A percentile compares a stretch with the other conserved stretches of the same genome.
These are phyloP conservation scores for Suillus ampliporus DNA, from an alignment of 768 basidiomycete genomes.

Conservation along the genomic window DNA sequence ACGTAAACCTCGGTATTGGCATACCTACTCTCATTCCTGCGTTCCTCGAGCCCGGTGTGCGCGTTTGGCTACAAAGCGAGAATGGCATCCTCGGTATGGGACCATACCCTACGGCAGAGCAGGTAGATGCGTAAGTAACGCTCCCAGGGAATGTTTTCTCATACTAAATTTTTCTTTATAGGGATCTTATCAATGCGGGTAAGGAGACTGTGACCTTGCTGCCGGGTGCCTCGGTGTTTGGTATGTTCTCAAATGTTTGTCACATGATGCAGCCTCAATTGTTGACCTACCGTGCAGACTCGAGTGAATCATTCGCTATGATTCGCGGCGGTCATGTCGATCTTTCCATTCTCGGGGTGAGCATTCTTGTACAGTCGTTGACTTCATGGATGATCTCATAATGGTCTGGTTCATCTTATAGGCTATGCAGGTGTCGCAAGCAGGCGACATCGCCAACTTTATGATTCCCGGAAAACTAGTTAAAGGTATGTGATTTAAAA, in stretches of 20 bases:
- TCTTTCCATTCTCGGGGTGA: slow-evolving; percentile 89
- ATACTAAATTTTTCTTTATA: slow-evolving; percentile 33
- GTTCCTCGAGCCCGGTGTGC: slow-evolving; percentile 70
- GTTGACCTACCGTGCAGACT: slow-evolving; percentile 55
- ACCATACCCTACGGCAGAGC: slow-evolving; percentile 82
- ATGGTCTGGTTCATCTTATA: slow-evolving; percentile 33
- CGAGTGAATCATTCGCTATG: slow-evolving; percentile 95
- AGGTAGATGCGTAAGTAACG: slow-evolving; percentile 75
- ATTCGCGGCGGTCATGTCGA: slow-evolving; percentile 96
- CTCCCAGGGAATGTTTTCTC: slow-evolving; percentile 3
- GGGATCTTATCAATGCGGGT: slow-evolving; percentile 93
- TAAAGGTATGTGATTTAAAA: slow-evolving; percentile 55
- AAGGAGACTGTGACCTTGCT: slow-evolving; percentile 94
- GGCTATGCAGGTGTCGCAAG: slow-evolving; percentile 95
- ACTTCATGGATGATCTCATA: slow-evolving; percentile 2
- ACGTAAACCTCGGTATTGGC: slow-evolving; percentile 89
- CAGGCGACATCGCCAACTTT: slow-evolving; percentile 95
- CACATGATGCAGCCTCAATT: slow-evolving; percentile 3
- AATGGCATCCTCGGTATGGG: slow-evolving; percentile 91
- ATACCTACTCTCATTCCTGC: slow-evolving; percentile 92
- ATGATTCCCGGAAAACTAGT: slow-evolving; percentile 97
- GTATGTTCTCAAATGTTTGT: slow-evolving; percentile 44
- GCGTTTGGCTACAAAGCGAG: slow-evolving; percentile 92
- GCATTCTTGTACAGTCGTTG: slow-evolving; percentile 32
- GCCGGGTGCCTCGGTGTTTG: slow-evolving; percentile 91